Evolutionary conservation across 225 moss, liverwort and hornwort genomes (phyloP).

Genomic region (Sphagnum tenellum): DNA sequence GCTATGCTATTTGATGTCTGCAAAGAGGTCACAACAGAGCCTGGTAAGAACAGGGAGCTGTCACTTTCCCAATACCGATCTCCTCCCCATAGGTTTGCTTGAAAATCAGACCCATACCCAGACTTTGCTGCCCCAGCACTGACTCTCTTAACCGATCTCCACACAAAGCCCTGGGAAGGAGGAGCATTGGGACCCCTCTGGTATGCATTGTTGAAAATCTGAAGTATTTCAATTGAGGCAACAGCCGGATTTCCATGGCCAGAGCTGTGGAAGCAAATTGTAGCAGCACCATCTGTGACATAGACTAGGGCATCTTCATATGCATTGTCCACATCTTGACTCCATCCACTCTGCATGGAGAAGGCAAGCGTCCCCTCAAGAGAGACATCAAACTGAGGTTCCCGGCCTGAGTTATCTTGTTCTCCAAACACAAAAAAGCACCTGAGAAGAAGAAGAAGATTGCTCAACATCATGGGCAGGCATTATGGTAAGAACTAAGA

Average conservation of each 20-base stretch:
- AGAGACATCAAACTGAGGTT: slow-evolving; percentile 84
- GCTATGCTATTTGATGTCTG: slow-evolving; percentile 25
- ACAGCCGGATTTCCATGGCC: slow-evolving; percentile 74
- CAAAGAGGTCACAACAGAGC: slow-evolving; percentile 22
- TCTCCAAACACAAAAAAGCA: slow-evolving; percentile 55
- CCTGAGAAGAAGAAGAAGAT: slow-evolving; percentile 8
- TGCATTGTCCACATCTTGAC: slow-evolving; percentile 35
- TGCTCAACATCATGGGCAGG: no score
- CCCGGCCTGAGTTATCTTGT: slow-evolving; percentile 44
- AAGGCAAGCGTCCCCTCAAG: slow-evolving; percentile 76
- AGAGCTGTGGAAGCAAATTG: slow-evolving; percentile 78
- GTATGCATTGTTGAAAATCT: slow-evolving; percentile 77
- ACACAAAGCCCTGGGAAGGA: slow-evolving; percentile 22
- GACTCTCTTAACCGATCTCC: slow-evolving; percentile 53
- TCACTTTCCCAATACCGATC: slow-evolving; percentile 93
- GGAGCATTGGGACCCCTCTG: slow-evolving; percentile 47
- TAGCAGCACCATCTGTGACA: slow-evolving; percentile 69
- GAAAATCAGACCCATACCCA: slow-evolving; percentile 58
- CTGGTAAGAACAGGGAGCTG: slow-evolving; percentile 28
- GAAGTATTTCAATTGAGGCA: slow-evolving; percentile 65
- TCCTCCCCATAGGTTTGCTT: slow-evolving; percentile 86
- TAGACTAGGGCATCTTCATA: slow-evolving; percentile 69
- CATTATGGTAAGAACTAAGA: no score
- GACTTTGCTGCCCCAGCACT: slow-evolving; percentile 60
- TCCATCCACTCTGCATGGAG: slow-evolving; percentile 59